Evolutionary conservation across 371 early-diverging fungal genomes (phyloP).

Genomic region (Syncephalastrum monosporum): DNA sequence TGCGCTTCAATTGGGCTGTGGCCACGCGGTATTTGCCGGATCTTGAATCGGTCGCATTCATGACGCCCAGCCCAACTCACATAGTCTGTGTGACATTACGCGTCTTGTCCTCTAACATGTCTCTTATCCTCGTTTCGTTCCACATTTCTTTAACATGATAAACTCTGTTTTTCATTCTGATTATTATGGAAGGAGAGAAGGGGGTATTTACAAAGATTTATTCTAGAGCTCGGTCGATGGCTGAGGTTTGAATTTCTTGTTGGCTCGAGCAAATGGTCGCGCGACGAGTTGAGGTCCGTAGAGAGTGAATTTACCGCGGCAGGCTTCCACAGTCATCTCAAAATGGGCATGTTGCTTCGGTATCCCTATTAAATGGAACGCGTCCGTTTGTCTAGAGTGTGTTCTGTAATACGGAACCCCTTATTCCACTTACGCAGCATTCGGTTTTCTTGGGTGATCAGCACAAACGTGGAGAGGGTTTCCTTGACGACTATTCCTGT

Average conservation of each 20-base stretch:
- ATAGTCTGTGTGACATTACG: no score
- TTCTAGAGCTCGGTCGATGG: conserved; percentile 73
- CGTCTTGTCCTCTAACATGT: conserved; percentile 1
- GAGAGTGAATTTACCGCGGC: conserved; percentile 51
- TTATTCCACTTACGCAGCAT: conserved; percentile 55
- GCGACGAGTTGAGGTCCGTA: conserved; percentile 82
- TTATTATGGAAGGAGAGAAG: neutral
- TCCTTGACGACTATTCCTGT: conserved; percentile 88
- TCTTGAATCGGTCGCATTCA: no score
- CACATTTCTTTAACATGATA: neutral
- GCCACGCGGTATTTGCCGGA: no score
- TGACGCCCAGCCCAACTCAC: no score
- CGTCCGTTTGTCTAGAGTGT: neutral
- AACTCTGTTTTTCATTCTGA: conserved; percentile 5
- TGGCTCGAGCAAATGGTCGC: conserved; percentile 75
- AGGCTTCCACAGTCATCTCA: conserved; percentile 46
- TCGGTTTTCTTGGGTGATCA: conserved; percentile 71
- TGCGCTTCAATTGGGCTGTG: no score
- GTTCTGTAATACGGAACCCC: neutral
- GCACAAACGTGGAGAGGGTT: conserved; percentile 79
- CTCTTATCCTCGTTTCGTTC: neutral
- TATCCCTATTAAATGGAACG: conserved; percentile 45
- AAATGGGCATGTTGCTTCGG: conserved; percentile 83
- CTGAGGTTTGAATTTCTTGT: conserved; percentile 86
- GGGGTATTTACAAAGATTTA: no score